Base-by-base conservation (phyloP, 2,329 filamentous ascomycete species). In the Macrophomina phaseolina region DNA sequence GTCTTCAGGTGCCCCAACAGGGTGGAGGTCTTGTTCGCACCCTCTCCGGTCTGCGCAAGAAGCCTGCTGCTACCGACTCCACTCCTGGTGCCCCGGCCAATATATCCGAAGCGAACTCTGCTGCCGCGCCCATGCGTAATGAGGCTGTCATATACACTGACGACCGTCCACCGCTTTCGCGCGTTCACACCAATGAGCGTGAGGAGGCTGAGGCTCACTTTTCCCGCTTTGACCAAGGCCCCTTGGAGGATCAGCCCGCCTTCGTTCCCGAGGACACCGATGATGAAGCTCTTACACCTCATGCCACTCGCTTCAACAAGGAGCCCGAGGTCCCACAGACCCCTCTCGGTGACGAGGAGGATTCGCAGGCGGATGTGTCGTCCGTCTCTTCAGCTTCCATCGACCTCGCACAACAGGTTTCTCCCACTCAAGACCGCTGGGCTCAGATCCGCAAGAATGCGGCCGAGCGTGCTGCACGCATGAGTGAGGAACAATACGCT, bases 371-470 rank as follows among this genome's bases (percentile, higher is more conserved):
- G 40, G 75, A 77, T 61, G 73, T 76, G 1, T 83, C 81, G 0
- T 67, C 66, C 12, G 46, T 62, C 58, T 62, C 58, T 16, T 80
- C 82, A 65, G 74, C 78, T 12, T 81, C 80, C 3, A 73, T 81
- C 40, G 80, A 82, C n/a, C 64, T 76, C 32, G 69, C 68, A 4
- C 73, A 69, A 53, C 75, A 74, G 55, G 81, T 82, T 12, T 76
- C 74, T 42, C 78, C 73, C 23, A 72, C 74, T 38, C 85, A 91
- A 70, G 94, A 97, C 76, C 89, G 94, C 65, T 99, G 95, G 95
- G 94, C 94, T 0, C 93, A 97, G 79, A 97, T 98, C 71, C 89
- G 94, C 71, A 94, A 94, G 84, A 97, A 97, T 73, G 95, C 95
- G 11, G 93, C 93, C 3, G 91, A 95, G 69, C 87, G 93, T 68